Base-by-base conservation (phyloP, 148 eudicot genomes). In the Rhododendron vialii region DNA sequence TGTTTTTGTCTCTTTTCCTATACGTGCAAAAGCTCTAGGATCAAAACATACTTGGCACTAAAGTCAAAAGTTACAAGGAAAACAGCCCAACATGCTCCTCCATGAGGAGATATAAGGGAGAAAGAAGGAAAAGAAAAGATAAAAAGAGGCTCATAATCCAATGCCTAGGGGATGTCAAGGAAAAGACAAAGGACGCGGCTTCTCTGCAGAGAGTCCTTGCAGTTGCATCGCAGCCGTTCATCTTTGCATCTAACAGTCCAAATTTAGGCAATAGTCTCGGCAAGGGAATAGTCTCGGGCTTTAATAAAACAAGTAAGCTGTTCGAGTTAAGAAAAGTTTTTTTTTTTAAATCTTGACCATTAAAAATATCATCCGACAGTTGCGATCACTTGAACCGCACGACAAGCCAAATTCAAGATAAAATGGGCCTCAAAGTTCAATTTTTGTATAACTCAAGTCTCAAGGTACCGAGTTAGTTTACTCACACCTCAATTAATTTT, bases 11-110 rank as follows among this genome's bases (percentile, higher is more conserved):
- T 69, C 80, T 79, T 75, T 80, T 59, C 71, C 67, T 47, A 10
- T 77, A 55, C 41, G 57, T 67, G 84, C 33, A 83, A 87, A 88
- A 73, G 91, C 88, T 84, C 59, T 30, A 84, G 85, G 86, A 92
- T 88, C 48, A 87, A 88, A 81, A 85, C 77, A 79, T 24, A n/a
- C 65, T 84, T 82, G 90, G 77, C 90, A 80, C 59, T 74, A 73
- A 90, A 92, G 94, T 92, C 94, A 92, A 92, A 91, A 86, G 89
- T 81, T 75, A 79, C 69, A 45, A 88, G 53, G 91, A 90, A 91
- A 92, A 89, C 88, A 90, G 17, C 87, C 88, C 88, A 92, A 80
- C 88, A 78, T 90, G 89, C 90, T 87, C 87, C 88, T 87, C 87
- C 85, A 86, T 77, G 93, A 89, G 86, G 69, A 59, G 87, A 82